These are phyloP conservation scores for Nakaseomyces bracarensis DNA, from an alignment of 1,139 yeast genomes.

Conservation along the genomic window DNA sequence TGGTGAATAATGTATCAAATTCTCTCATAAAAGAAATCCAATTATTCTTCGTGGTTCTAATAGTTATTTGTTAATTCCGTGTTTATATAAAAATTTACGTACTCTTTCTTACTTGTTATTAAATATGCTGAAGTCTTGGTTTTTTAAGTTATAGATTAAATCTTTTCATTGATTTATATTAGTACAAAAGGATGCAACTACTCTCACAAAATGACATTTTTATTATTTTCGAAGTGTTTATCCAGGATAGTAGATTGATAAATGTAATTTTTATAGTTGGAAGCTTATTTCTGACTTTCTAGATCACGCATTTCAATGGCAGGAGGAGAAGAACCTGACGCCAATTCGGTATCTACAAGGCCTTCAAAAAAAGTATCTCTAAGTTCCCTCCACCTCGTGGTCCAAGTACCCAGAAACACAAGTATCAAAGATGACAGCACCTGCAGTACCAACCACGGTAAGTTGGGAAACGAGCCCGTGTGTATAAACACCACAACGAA, in stretches of 20 bases:
- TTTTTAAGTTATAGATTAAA: no score
- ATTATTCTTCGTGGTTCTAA: no score
- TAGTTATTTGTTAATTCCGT: no score
- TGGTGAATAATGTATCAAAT: not conserved
- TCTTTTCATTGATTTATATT: no score
- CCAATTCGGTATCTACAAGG: constrained; percentile 43
- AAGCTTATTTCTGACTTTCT: constrained; percentile 27
- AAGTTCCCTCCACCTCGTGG: constrained; percentile 81
- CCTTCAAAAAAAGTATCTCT: constrained; percentile 84
- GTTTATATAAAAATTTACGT: no score
- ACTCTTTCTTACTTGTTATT: not conserved
- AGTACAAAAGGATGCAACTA: no score
- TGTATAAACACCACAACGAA: constrained; percentile 60
- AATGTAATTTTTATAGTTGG: no score
- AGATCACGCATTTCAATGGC: constrained; percentile 28
- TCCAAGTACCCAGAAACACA: constrained; percentile 76
- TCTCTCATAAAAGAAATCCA: not conserved
- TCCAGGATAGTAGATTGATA: no score
- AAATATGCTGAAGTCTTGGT: no score
- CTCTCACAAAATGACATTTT: no score
- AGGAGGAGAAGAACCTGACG: constrained; percentile 13
- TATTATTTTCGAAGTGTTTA: no score
- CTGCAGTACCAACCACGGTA: constrained; percentile 84
- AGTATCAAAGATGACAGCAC: constrained; percentile 56
- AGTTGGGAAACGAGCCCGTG: constrained; percentile 59